Evolutionary conservation across 2,329 filamentous ascomycete genomes (phyloP), one percentile per base, ranked within the genome.

Genomic region (Alternaria incomplexa): DNA sequence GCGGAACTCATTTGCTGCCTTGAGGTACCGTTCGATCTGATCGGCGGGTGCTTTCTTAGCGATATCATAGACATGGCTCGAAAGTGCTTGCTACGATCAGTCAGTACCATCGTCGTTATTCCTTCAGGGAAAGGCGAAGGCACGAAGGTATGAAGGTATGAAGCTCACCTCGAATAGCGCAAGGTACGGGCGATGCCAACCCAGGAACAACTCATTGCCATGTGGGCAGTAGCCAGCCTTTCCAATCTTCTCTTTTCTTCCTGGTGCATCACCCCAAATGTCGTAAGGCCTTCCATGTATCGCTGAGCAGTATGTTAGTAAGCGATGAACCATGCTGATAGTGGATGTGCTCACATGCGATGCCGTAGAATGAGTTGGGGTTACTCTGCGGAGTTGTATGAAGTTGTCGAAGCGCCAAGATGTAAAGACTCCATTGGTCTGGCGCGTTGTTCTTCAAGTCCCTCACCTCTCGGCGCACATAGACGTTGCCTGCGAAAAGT

Each of bases 181-280:
- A 43, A 96, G 81, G 77, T 96, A 96, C 0, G 93, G 91, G 22
- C 93, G 86, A 82, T 97, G 93, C 93, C 93, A 97, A 28, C 88
- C 86, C n/a, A 91, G 86, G 76, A 97, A 96, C 13, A 96, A 81
- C 32, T 91, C 88, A 4, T 92, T 93, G 25, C 85, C 87, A 77
- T 97, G 93, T 6, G 88, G 87, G 76, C 93, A 97, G 74, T 94
- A 96, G 23, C 92, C 91, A 1, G 64, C 53, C 8, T 45, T 66
- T 1, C 67, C 70, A 3, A 71, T 63, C 51, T 74, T 75, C 9
- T 80, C 60, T 82, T 83, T 47, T 1, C 71, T 44, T 7, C 76
- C 75, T 30, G 70, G 64, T 7, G 71, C 77, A 30, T 75, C 67
- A 28, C 75, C 67, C 74, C 76, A 79, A 13, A 67, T 73, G 20